A percentile compares a stretch with the other conserved stretches of the same genome.
Evolutionary conservation across 1,284 basidiomycete genomes (phyloP).

Genomic region (Puccinia coronata): DNA sequence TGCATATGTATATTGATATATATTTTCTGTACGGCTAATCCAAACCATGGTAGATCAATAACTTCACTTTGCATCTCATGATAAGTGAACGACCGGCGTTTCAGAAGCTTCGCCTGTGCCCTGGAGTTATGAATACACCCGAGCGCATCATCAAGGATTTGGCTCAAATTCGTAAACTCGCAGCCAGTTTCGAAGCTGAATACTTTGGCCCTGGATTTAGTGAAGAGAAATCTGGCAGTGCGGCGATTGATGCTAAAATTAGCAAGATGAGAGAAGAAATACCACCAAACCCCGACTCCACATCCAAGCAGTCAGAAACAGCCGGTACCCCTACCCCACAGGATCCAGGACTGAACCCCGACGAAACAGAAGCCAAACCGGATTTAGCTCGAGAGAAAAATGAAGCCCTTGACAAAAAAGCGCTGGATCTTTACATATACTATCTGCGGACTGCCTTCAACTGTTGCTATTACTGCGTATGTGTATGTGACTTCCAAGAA

Average conservation of each 20-base stretch:
- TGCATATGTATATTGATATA: background rate
- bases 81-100: slow-evolving; percentile 77
- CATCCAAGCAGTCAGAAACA: slow-evolving; percentile 62
- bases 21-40: background rate
- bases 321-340: background rate
- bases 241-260: slow-evolving; percentile 55
- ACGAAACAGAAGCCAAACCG: slow-evolving; percentile 17
- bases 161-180: slow-evolving; percentile 70
- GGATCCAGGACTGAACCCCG: background rate
- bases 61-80: slow-evolving; percentile 84
- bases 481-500: slow-evolving; percentile 84
- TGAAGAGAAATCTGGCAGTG: slow-evolving; percentile 52
- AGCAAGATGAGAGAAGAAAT: slow-evolving; percentile 62
- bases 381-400: slow-evolving; percentile 8
- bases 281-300: slow-evolving; percentile 61
- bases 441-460: slow-evolving; percentile 80
- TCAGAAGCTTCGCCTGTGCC: slow-evolving; percentile 73
- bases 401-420: slow-evolving; percentile 62
- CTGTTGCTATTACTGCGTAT: slow-evolving; percentile 93
- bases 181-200: slow-evolving; percentile 72
- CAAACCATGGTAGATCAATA: slow-evolving; percentile 70
- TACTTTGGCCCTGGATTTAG: slow-evolving; percentile 59
- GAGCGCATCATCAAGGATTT: slow-evolving; percentile 77
- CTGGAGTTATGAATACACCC: slow-evolving; percentile 74
- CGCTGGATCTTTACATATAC: slow-evolving; percentile 79